Evolutionary conservation across 2,329 filamentous ascomycete genomes (phyloP).

Genomic region (Clonostachys byssicola): DNA sequence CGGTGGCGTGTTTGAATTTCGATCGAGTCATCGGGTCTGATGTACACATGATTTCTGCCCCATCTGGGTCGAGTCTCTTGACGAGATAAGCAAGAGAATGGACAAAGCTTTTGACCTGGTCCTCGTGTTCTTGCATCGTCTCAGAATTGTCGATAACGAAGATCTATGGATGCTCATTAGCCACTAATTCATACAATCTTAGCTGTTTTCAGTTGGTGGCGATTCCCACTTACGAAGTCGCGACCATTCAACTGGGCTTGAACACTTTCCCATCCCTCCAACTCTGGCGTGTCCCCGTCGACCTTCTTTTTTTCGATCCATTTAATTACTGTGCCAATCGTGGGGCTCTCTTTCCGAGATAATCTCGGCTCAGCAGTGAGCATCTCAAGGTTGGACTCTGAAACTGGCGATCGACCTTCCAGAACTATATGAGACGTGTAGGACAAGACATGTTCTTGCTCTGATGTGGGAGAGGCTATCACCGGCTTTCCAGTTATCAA

Average conservation of each 20-base stretch:
- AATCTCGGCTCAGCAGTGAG: too few relatives aligned
- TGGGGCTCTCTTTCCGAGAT: too few relatives aligned
- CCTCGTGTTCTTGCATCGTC: neutral
- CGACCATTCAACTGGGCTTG: neutral
- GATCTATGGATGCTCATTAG: neutral
- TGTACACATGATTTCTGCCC: neutral
- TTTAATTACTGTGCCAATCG: too few relatives aligned
- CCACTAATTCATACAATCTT: too few relatives aligned
- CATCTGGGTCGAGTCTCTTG: neutral
- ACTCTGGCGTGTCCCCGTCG: neutral
- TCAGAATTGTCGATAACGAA: neutral
- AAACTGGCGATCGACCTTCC: too few relatives aligned
- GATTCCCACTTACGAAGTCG: neutral
- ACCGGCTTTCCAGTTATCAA: too few relatives aligned
- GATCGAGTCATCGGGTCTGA: neutral
- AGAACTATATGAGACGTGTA: too few relatives aligned
- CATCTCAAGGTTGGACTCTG: too few relatives aligned
- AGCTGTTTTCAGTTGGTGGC: too few relatives aligned
- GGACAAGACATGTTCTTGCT: too few relatives aligned
- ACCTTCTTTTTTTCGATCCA: too few relatives aligned
- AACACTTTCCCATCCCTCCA: neutral
- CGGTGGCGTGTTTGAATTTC: neutral
- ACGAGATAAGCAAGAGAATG: neutral
- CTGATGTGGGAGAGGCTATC: too few relatives aligned
- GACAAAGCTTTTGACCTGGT: neutral